phyloP scores from a whole-genome alignment of 108 stramenopile genomes.

The Fistulifera pelliculosa region DNA sequence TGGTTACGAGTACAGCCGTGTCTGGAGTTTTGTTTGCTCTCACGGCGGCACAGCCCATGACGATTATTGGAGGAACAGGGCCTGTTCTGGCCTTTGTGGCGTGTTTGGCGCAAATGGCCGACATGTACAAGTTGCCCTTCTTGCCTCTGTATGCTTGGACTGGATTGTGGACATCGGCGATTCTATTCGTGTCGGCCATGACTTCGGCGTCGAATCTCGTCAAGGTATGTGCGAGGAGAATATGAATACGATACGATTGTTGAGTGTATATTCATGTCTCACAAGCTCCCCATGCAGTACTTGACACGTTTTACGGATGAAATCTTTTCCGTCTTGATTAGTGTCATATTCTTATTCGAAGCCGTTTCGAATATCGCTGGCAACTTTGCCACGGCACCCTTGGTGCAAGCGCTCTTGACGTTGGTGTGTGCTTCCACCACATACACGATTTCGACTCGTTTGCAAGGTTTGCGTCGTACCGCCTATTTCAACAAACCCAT shows the following conservation, averaged over 20 bases:
- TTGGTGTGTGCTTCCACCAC: constrained; percentile 49
- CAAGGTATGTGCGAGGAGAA: not conserved
- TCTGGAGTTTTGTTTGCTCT: constrained; percentile 65
- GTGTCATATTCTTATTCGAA: constrained; percentile 71
- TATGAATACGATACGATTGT: too few species aligned
- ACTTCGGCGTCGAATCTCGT: constrained; percentile 24
- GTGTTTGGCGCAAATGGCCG: constrained; percentile 45
- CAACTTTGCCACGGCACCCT: constrained; percentile 36
- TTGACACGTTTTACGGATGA: constrained; percentile 84
- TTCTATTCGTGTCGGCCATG: constrained; percentile 34
- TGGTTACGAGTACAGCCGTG: constrained; percentile 51
- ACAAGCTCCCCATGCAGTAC: constrained; percentile 19
- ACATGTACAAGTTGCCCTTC: constrained; percentile 46
- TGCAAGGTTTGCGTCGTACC: constrained; percentile 49
- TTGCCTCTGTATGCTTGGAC: constrained; percentile 82
- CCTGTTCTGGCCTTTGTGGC: constrained; percentile 79
- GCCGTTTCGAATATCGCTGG: constrained; percentile 53
- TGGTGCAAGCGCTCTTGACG: constrained; percentile 46
- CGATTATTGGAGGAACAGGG: constrained; percentile 76
- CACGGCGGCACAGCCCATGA: constrained; percentile 63
- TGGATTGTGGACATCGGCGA: constrained; percentile 66
- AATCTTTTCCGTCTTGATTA: constrained; percentile 71
- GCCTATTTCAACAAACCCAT: constrained; percentile 42
- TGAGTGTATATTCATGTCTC: too few species aligned
- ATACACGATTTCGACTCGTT: constrained; percentile 42